Base-by-base conservation (phyloP, 768 basidiomycete species). In the Pleurotus ostreatus region DNA sequence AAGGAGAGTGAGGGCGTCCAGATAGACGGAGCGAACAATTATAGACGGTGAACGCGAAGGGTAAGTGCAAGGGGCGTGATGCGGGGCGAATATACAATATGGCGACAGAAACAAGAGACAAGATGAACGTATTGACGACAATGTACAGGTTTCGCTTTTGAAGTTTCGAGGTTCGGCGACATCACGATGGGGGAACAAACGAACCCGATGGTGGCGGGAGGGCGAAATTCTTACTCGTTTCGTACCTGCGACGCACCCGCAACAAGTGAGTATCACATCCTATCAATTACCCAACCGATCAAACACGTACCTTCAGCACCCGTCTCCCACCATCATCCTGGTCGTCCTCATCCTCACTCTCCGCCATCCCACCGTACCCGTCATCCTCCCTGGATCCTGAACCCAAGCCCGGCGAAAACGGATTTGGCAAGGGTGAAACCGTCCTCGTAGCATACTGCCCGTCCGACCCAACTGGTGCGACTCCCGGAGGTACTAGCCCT, bases 271-370 rank as follows among this genome's bases (percentile, higher is more conserved):
- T 11, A 34, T 38, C 30, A 34, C 25, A 49, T 23, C 6, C 23
- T 25, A 25, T 25, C 23, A 25, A 25, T 25, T 5, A 25, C 23
- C 23, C 5, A 51, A 12, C 15, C n/a, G 1, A 15, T 43, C n/a
- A 43, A 44, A 41, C 52, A 61, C 68, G 12, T 22, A 71, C 70
- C 67, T 74, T 74, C 49, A 74, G 61, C 26, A 73, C 69, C 57
- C 69, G 51, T 61, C 48, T 63, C 18, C 64, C 64, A 49, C 61
- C 61, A 26, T 60, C 55, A 48, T 44, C 46, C 60, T 60, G 30
- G 39, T 44, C 59, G 16, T 43, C 34, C 22, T 57, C 59, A n/a
- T 47, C 46, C 45, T 54, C 30, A 16, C 61, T 61, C 23, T 68
- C 62, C 39, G 56, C 61, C 18, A 58, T 64, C 9, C 61, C 54